Percentiles rank a stretch among this genome's conserved stretches.
These are phyloP conservation scores for Skeletonema potamos DNA, from an alignment of 108 stramenopile genomes.

Conservation along the genomic window DNA sequence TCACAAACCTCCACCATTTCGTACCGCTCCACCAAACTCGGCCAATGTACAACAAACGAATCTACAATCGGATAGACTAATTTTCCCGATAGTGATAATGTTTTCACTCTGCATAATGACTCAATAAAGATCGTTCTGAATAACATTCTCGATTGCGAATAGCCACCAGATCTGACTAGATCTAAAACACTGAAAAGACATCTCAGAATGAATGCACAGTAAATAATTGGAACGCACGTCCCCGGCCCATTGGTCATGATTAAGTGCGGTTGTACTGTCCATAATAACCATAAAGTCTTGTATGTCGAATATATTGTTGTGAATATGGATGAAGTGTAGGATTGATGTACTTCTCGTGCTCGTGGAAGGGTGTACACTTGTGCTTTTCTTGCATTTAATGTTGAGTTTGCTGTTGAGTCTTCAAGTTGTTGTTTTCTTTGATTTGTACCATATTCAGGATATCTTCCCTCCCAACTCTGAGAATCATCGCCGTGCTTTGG, in stretches of 20 bases:
- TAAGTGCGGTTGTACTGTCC: constrained; percentile 59
- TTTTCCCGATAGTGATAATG: constrained; percentile 86
- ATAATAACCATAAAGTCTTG: constrained; percentile 41
- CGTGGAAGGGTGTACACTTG: constrained; percentile 62
- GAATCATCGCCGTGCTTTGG: neutral
- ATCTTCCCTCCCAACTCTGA: constrained; percentile 26
- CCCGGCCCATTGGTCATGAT: constrained; percentile 90
- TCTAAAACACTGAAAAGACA: neutral
- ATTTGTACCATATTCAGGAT: neutral
- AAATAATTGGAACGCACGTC: constrained; percentile 80
- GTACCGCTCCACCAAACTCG: constrained; percentile 60
- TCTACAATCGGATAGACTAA: constrained; percentile 82
- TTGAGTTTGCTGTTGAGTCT: neutral
- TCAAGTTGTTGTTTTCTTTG: neutral
- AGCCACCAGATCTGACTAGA: neutral
- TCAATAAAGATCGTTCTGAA: constrained; percentile 84
- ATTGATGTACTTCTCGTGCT: constrained; percentile 72
- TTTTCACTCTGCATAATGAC: constrained; percentile 83
- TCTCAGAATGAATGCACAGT: constrained; percentile 59
- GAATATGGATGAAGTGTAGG: constrained; percentile 50
- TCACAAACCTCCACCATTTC: constrained; percentile 46
- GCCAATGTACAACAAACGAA: constrained; percentile 89
- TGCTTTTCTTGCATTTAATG: constrained; percentile 7
- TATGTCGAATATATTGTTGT: constrained; percentile 53
- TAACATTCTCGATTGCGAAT: neutral